Base-by-base conservation (phyloP, 768 basidiomycete genomes). In the Albatrellus ellisii region DNA sequence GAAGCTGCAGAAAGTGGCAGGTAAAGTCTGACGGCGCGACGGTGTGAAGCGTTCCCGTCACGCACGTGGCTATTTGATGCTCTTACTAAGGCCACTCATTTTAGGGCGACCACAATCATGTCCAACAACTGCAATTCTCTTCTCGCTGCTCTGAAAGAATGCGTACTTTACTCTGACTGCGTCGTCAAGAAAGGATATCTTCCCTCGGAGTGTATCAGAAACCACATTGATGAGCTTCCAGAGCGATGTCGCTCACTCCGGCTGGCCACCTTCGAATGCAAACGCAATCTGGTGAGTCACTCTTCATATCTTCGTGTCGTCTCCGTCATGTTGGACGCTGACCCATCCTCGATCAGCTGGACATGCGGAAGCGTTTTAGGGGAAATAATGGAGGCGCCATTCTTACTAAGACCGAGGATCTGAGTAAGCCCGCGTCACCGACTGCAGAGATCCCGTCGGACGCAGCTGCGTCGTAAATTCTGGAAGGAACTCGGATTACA, bases 231-330 rank as follows among this genome's bases (percentile, higher is more conserved):
- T 41, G 80, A 88, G 48, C 68, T 94, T 20, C 88, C 90, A 2
- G 77, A 83, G 51, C 70, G 81, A 52, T 94, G 90, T 57, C 74
- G 76, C 56, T 70, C 75, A 21, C 62, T 94, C 42, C 70, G 90
- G 39, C 77, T 75, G 59, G 85, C 86, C 9, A 78, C 83, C 1
- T 90, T 84, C 51, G 86, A 92, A 50, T 94, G 90, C 64, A 94
- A 94, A 60, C 70, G 87, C 45, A 85, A 80, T 32, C 83, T 88
- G 84, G 87, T 88, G 45, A 45, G 76, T 65, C 18, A 14, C 20
- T 10, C 21, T 24, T 17, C 36, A 20, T 45, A 38, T 37, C 31
- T 28, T 6, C 15, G 4, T 27, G 10, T 28, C 42, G 17, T 35
- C 18, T 27, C 18, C 46, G 20, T 20, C 42, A 24, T 37, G 4